Base-by-base conservation (phyloP, 2,329 filamentous ascomycete genomes). In the Pestalotiopsis sp. region DNA sequence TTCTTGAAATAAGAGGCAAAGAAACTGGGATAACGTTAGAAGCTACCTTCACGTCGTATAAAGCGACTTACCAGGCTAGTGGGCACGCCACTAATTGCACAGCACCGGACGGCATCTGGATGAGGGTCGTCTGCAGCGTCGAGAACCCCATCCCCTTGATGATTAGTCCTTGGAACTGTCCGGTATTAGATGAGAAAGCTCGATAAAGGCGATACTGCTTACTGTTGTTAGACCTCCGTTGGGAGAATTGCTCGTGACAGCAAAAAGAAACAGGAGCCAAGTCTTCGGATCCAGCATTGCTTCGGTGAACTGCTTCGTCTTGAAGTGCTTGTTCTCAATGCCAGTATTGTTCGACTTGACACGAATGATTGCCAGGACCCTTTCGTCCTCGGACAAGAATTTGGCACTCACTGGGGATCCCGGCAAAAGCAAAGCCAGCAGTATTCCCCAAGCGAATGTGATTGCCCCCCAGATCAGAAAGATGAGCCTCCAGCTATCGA, bases 401-500 rank as follows among this genome's bases (percentile, higher is more conserved):
- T 82, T 82, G 14, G 86, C 85, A 1, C 85, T 87, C 23, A 86
- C 81, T 0, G 88, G 89, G 0, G 84, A 86, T 73, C 90, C 87
- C 1, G 88, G 88, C 2, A 91, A 81, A 55, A 88, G 78, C 20
- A 88, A 75, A 57, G 85, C 81, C 74, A 91, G 86, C 12, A 88
- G 78, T 7, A 91, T 82, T 1, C 87, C 90, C 85, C 89, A 92
- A 13, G 82, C 68, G 17, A 86, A 81, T 68, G 88, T 91, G 12
- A 91, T 81, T 1, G 86, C 82, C 7, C 83, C 83, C 3, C 89
- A 89, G n/a, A 92, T 85, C 17, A 93, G 78, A 74, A 92, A 92
- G 67, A 92, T 89, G 71, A 90, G 92, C 74, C 87, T 88, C 90
- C 90, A 92, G 0, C 85, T 86, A 0, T 85, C 81, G 23, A 92